These are phyloP conservation scores for Madurella fahalii DNA, from an alignment of 2,329 filamentous ascomycete species.

Conservation along the genomic window DNA sequence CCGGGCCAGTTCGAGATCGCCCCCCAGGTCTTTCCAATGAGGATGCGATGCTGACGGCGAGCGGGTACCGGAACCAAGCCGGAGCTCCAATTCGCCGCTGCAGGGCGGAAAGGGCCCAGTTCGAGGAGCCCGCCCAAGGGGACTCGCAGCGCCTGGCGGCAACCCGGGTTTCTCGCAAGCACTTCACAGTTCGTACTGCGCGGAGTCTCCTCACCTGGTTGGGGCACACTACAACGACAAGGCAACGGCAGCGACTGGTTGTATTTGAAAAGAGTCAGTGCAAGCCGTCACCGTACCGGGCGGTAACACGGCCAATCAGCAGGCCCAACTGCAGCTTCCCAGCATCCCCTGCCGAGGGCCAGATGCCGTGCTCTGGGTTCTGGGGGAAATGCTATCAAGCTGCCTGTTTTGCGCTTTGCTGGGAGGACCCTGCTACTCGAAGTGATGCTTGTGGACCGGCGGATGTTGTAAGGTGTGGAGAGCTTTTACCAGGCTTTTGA, in stretches of 20 bases:
- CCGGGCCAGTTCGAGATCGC: too few species aligned
- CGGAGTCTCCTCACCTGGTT: not conserved
- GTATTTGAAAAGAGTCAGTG: not conserved
- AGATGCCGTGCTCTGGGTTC: conserved; percentile 12
- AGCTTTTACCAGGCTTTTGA: not conserved
- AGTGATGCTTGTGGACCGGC: not conserved
- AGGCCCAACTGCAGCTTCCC: conserved; percentile 7
- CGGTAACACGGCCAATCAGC: conserved; percentile 32
- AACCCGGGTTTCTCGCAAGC: not conserved
- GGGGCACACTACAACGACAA: conserved; percentile 12
- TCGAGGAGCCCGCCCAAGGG: not conserved
- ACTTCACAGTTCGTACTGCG: not conserved
- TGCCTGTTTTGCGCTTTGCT: not conserved
- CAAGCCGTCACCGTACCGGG: conserved; percentile 32
- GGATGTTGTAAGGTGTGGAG: not conserved
- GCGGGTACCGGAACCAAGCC: not conserved
- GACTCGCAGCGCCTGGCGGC: not conserved
- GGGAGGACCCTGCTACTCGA: not conserved
- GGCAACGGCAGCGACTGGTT: conserved; percentile 20
- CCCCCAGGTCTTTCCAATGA: too few species aligned
- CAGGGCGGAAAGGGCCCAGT: not conserved
- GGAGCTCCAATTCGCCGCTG: not conserved
- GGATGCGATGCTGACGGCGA: not conserved
- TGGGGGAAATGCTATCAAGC: not conserved
- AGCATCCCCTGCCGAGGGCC: conserved; percentile 19